Conservation (phyloP, 805 yeast species). For the Priceomyces medius region DNA sequence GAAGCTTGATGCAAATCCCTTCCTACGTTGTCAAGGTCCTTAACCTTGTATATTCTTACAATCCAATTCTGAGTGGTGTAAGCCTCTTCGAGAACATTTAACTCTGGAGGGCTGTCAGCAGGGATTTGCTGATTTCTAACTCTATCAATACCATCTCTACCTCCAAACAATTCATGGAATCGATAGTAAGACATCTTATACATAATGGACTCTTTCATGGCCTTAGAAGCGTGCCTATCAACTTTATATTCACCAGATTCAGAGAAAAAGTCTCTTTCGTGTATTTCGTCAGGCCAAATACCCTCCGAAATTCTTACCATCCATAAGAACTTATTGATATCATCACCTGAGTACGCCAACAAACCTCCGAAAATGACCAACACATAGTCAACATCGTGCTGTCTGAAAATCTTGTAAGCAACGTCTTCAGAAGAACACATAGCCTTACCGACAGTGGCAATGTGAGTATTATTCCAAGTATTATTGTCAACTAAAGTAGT, state of each 20-base stretch:
- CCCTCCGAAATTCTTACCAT: constrained; percentile 99
- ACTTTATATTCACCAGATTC: constrained; percentile 84
- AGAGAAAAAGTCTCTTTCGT: constrained; percentile 81
- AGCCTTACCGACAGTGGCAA: constrained; percentile 98
- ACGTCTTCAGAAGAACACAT: constrained; percentile 88
- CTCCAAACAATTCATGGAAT: constrained; percentile 68
- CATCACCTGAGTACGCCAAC: constrained; percentile 93
- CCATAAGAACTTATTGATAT: constrained; percentile 95
- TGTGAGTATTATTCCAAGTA: constrained; percentile 99
- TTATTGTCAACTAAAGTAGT: constrained; percentile 97
- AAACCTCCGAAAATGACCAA: constrained; percentile 92
- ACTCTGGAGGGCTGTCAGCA: constrained; percentile 42
- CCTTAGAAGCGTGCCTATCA: constrained; percentile 73
- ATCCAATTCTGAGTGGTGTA: constrained; percentile 96
- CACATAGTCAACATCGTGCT: constrained; percentile 94
- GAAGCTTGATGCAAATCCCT: constrained; percentile 67
- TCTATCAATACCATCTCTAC: constrained; percentile 70
- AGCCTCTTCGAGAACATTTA: constrained; percentile 87
- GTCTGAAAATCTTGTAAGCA: constrained; percentile 81
- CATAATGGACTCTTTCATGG: constrained; percentile 89
- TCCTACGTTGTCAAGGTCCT: constrained; percentile 83
- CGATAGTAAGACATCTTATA: constrained; percentile 93
- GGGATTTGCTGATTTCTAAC: constrained; percentile 83
- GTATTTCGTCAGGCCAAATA: constrained; percentile 98
- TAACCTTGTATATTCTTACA: constrained; percentile 89